Conservation (phyloP, 306 rosid genomes). For the Oemleria cerasiformis region DNA sequence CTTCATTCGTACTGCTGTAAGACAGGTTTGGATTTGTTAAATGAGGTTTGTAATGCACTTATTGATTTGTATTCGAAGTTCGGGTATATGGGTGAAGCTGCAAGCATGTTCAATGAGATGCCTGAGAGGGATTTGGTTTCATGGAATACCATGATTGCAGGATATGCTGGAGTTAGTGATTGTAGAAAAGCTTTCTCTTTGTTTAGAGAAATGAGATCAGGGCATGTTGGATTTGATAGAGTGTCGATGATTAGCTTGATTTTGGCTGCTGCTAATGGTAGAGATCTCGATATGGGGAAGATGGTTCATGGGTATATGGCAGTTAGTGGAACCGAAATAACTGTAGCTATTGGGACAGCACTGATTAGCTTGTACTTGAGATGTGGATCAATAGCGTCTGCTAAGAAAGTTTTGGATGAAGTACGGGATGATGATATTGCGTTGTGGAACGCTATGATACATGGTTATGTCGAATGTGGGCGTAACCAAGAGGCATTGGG, state of each 20-base stretch:
- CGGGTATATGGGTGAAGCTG: slow-evolving; percentile 5
- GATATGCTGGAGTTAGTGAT: slow-evolving; percentile 23
- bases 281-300: slow-evolving; percentile 21
- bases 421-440: slow-evolving; percentile 15
- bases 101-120: slow-evolving; percentile 17
- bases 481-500: slow-evolving; percentile 17
- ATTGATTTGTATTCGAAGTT: slow-evolving; percentile 27
- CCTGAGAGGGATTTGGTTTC: slow-evolving; percentile 26
- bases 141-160: slow-evolving; percentile 23
- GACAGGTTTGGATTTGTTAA: slow-evolving; percentile 17
- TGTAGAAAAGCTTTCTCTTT: slow-evolving; percentile 13
- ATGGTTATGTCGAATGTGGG: slow-evolving; percentile 11
- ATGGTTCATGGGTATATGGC: slow-evolving; percentile 22
- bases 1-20: slow-evolving; percentile 20
- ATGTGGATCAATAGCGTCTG: slow-evolving; percentile 18
- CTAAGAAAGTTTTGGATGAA: slow-evolving; percentile 15
- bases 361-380: slow-evolving; percentile 18
- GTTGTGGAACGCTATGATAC: slow-evolving; percentile 27
- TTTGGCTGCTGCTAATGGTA: slow-evolving; percentile 13
- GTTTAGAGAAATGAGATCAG: slow-evolving; percentile 22
- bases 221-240: slow-evolving; percentile 14
- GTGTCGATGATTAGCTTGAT: slow-evolving; percentile 19
- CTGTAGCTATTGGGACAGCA: background rate
- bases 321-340: slow-evolving; percentile 8
- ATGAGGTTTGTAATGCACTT: slow-evolving; percentile 15